phyloP scores from a whole-genome alignment of 208 protist species.

The Leishmania amazonensis region DNA sequence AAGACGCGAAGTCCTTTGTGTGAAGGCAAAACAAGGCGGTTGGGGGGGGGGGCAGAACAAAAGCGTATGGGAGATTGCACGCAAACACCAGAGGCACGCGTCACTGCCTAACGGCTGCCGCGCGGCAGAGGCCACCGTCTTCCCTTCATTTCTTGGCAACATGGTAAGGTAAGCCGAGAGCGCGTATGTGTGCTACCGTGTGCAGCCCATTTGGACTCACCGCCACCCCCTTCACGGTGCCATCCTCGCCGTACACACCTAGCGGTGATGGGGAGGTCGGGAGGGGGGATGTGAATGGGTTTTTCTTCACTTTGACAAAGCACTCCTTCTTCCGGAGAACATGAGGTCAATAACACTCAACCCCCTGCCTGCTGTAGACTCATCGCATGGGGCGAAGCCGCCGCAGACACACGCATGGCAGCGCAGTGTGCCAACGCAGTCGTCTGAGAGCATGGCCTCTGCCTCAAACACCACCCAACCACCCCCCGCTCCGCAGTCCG shows the following conservation, averaged over 20 bases:
- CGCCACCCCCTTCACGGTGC: neutral
- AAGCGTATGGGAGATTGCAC: neutral
- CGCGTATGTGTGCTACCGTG: neutral
- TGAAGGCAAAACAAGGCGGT: neutral
- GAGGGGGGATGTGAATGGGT: neutral
- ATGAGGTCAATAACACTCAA: neutral
- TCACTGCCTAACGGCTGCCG: neutral
- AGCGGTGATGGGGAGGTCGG: neutral
- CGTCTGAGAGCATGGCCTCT: neutral
- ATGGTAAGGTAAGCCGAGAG: neutral
- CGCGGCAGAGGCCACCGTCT: neutral
- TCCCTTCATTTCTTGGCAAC: neutral
- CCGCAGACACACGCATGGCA: neutral
- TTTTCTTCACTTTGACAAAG: neutral
- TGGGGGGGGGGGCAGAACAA: too few relatives aligned
- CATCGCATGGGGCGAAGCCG: neutral
- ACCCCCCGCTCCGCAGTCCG: neutral
- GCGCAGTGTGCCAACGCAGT: neutral
- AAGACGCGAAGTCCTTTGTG: neutral
- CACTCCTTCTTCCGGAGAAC: neutral
- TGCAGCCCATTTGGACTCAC: neutral
- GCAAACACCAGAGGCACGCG: neutral
- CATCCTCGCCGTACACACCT: neutral
- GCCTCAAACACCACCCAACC: neutral
- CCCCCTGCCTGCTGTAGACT: neutral